Base-by-base conservation (phyloP, 2,329 filamentous ascomycete species). In the Clonostachys byssicola region DNA sequence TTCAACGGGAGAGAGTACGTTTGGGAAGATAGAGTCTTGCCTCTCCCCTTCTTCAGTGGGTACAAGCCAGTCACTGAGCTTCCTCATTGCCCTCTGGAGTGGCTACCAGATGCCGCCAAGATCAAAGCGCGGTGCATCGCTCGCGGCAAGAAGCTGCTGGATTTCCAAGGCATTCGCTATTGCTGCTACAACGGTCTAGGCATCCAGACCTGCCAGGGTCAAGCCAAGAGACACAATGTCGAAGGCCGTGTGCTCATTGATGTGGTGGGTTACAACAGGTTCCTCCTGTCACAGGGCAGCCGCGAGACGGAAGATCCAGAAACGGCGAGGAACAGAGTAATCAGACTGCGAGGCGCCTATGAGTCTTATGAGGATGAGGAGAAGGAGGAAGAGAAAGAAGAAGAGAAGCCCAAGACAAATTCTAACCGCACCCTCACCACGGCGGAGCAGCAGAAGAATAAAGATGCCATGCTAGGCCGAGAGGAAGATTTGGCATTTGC, bases 121-220 rank as follows among this genome's bases (percentile, higher is more conserved):
- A 42, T 45, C 5, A 42, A 45, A 35, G 35, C 20, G n/a, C 39
- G 17, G 2, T 23, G 42, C 13, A 42, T 47, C 20, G 44, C 38
- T 8, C 45, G 51, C 7, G 51, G 49, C 39, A 43, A 46, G 13
- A 47, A 43, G 36, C 46, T 50, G 13, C 35, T 43, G 3, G 40
- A 47, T 14, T 33, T 45, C 12, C 43, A 43, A 8, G 49, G 48
- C 5, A 40, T 51, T 30, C 54, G 56, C 2, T 72, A 75, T 50
- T 61, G 62, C 53, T 61, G 60, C 40, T 74, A 74, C 57, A 63
- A 57, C 30, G 72, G 71, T 38, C 60, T 73, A 3, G 72, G 65
- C 12, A 45, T 73, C 6, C 50, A 60, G 12, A 45, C 49, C n/a
- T 50, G 42, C 40, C 45, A 4, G 4, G 17, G 10, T 6, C 40